Base-by-base conservation (phyloP, 805 yeast genomes). In the Candida orba region DNA sequence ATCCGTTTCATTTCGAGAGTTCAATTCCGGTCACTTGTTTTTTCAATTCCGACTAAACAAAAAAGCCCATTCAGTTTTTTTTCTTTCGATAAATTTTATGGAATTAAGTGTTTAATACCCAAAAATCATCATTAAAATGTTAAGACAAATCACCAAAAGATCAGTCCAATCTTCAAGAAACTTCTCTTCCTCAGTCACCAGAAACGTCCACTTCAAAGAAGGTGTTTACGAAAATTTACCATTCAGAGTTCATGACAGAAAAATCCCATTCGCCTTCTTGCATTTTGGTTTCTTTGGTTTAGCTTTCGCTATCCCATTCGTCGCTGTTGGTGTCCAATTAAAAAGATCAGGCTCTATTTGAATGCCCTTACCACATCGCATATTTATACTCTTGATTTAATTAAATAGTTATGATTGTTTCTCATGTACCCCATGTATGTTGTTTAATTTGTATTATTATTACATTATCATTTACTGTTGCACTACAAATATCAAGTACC, bases 191-290 rank as follows among this genome's bases (percentile, higher is more conserved):
- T 68, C 88, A 53, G 60, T 83, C 45, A 63, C 71, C 56, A 65
- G 46, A 41, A 46, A 45, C 40, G 70, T 58, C 51, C 84, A 78
- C 68, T 80, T 75, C 62, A 79, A 79, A 58, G 84, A 78, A 60
- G 97, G 97, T 61, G 81, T 82, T 39, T 93, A 93, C 81, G 73
- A 84, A 60, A 91, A 93, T 78, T 63, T 91, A 52, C 99, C 99
- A 53, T 93, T 91, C 80, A 79, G 79, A 76, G 95, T 91, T 51
- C 89, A 88, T 77, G 75, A 81, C 78, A 89, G 95, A 77, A 84
- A 80, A 72, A 76, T 91, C 53, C 98, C 97, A 54, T 89, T 76
- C 66, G 86, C 81, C 54, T 71, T 88, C 42, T 75, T 83, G 53
- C 95, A 84, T 74, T 83, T 85, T 75, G 79, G 89, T 42, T 83